phyloP scores from a whole-genome alignment of 2,329 filamentous ascomycete genomes.

The Colletotrichum tropicicola region DNA sequence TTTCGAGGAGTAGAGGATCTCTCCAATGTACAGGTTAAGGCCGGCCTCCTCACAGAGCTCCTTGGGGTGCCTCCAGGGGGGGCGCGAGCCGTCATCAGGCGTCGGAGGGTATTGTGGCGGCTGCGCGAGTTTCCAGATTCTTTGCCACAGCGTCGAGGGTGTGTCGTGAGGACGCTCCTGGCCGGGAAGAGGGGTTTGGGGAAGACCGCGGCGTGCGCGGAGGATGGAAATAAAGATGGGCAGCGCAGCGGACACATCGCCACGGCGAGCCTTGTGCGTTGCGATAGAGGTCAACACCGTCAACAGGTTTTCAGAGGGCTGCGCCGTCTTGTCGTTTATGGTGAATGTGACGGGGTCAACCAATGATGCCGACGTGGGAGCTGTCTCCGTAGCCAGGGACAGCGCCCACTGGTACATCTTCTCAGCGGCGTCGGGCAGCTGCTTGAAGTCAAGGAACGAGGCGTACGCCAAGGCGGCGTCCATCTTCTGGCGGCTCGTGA shows the following conservation, averaged over 20 bases:
- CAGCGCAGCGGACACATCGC: constrained; percentile 74
- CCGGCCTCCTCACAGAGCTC: constrained; percentile 86
- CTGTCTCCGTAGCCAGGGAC: constrained; percentile 73
- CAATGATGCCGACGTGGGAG: constrained; percentile 42
- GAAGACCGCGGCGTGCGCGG: constrained; percentile 75
- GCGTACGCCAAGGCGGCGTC: constrained; percentile 86
- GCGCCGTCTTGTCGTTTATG: constrained; percentile 65
- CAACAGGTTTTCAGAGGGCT: constrained; percentile 78
- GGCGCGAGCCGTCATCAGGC: constrained; percentile 73
- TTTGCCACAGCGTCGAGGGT: constrained; percentile 14
- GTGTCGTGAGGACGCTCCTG: constrained; percentile 12
- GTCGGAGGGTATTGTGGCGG: constrained; percentile 75
- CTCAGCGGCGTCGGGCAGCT: constrained; percentile 69
- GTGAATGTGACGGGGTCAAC: constrained; percentile 72
- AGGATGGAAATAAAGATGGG: constrained; percentile 88
- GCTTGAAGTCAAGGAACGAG: constrained; percentile 85
- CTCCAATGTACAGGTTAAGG: constrained; percentile 89
- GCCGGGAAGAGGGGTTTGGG: constrained; percentile 41
- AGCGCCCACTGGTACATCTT: constrained; percentile 81
- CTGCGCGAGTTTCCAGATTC: constrained; percentile 35
- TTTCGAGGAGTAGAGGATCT: constrained; percentile 84
- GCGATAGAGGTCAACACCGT: constrained; percentile 80
- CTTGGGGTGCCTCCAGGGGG: constrained; percentile 69
- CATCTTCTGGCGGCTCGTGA: constrained; percentile 80
- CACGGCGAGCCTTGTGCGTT: constrained; percentile 77